Conservation (phyloP, 805 yeast species). For the Phaffomyces thermotolerans region DNA sequence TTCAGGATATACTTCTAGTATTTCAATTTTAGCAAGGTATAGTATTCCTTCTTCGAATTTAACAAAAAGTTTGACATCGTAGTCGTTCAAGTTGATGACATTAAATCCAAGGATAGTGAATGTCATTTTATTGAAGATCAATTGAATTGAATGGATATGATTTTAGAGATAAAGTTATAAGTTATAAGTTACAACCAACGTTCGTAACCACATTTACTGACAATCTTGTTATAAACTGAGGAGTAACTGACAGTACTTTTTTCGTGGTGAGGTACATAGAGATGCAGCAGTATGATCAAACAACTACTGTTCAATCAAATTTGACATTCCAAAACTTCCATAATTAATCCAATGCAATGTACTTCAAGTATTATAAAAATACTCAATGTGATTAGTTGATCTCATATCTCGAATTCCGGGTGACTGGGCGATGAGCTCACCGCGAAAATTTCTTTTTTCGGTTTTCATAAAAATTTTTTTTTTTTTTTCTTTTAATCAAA, state of each 20-base stretch:
- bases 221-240: too few relatives aligned
- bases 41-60: constrained; percentile 15
- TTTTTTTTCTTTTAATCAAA: background rate
- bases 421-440: constrained; percentile 4
- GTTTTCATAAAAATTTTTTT: background rate
- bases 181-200: too few relatives aligned
- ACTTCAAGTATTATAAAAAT: background rate
- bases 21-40: constrained; percentile 16
- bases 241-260: too few relatives aligned
- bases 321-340: too few relatives aligned
- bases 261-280: too few relatives aligned
- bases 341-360: too few relatives aligned
- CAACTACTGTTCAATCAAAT: too few relatives aligned
- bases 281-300: too few relatives aligned
- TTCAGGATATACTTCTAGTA: constrained; percentile 16
- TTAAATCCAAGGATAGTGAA: constrained; percentile 18
- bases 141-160: background rate
- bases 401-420: background rate
- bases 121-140: constrained; percentile 5
- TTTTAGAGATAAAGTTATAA: too few relatives aligned
- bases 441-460: constrained; percentile 1
- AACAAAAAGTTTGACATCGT: constrained; percentile 18
- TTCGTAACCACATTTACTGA: too few relatives aligned
- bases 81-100: constrained; percentile 21
- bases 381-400: constrained; percentile 1